Evolutionary conservation across 2,329 filamentous ascomycete genomes (phyloP), one percentile per base, ranked within the genome.

Genomic region (Microdochium paspali): DNA sequence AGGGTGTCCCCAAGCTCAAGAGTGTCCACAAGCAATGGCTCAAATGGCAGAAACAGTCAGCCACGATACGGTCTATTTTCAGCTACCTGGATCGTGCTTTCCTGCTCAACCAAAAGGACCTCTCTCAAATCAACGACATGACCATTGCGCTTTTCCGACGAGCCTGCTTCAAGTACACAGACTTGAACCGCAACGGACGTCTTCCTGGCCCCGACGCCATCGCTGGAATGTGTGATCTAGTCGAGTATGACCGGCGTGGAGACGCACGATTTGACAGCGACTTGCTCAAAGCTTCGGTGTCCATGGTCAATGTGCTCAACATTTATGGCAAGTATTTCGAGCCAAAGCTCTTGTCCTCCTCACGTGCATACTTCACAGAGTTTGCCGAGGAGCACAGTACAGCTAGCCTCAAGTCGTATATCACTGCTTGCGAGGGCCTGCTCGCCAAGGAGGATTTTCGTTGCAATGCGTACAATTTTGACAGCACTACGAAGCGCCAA

Each of bases 31-130:
- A 59, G 26, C 69, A 76, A 46, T 98, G 93, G 91, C 73, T 76
- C 48, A 72, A 71, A 21, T 98, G 91, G 90, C 85, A 83, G 56
- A 70, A 76, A 35, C 85, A 93, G 64, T 73, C 89, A 52, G 78
- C 82, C 54, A 82, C 84, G 13, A 79, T 98, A 46, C 81, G 90
- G 44, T 91, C 87, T 53, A 85, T 94, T 32, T 97, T 96, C 67
- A 95, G 90, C 68, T 98, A 90, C 60, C 77, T 98, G 54, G 91
- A 98, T 62, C 83, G 93, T 52, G 87, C 90, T 2, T 96, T 90
- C 60, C 74, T 98, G 7, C 72, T 95, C 2, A 83, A 85, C 49
- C 82, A 83, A 43, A 82, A 84, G 54, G 80, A 84, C 21, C 68
- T 77, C 30, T 74, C 76, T 10, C 85, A 85, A 28, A 80, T 98